Evolutionary conservation across 1,284 basidiomycete genomes (phyloP).

Genomic region (Entoloma clypeatum): DNA sequence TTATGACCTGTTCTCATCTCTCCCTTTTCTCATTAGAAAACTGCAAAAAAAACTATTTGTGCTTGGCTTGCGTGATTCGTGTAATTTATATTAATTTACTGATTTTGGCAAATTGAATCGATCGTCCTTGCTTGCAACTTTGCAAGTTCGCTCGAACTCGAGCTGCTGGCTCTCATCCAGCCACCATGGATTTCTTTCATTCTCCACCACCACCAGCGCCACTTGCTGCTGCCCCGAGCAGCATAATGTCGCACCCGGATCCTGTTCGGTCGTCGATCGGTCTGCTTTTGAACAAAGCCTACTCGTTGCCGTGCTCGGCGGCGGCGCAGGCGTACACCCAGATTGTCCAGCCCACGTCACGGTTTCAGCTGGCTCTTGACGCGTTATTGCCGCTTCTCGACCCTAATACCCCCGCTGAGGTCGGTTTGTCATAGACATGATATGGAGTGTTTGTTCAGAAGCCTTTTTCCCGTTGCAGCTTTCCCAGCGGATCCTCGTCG

Average conservation of each 20-base stretch:
- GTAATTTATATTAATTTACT: too few relatives aligned
- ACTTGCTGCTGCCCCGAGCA: constrained; percentile 12
- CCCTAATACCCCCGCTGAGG: constrained; percentile 44
- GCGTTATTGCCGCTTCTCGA: constrained; percentile 68
- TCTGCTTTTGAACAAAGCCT: constrained; percentile 60
- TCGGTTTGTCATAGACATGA: constrained; percentile 30
- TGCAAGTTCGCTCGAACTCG: too few relatives aligned
- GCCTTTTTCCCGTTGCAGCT: constrained; percentile 38
- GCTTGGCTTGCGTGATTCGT: too few relatives aligned
- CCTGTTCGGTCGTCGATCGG: constrained; percentile 39
- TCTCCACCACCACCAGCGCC: constrained; percentile 16
- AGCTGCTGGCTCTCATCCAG: too few relatives aligned
- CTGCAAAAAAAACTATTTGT: too few relatives aligned
- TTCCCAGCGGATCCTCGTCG: constrained; percentile 66
- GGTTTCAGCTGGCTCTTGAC: constrained; percentile 76
- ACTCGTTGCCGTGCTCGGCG: constrained; percentile 66
- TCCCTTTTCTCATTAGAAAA: too few relatives aligned
- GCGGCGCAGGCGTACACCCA: constrained; percentile 68
- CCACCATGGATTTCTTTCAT: constrained; percentile 19
- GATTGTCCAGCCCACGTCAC: constrained; percentile 64
- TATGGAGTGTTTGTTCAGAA: constrained; percentile 13
- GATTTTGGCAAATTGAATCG: too few relatives aligned
- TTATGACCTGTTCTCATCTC: too few relatives aligned
- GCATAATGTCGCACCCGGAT: constrained; percentile 17
- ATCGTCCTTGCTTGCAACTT: too few relatives aligned